Conservation (phyloP, 208 protist species). For the Crithidia fasciculata region DNA sequence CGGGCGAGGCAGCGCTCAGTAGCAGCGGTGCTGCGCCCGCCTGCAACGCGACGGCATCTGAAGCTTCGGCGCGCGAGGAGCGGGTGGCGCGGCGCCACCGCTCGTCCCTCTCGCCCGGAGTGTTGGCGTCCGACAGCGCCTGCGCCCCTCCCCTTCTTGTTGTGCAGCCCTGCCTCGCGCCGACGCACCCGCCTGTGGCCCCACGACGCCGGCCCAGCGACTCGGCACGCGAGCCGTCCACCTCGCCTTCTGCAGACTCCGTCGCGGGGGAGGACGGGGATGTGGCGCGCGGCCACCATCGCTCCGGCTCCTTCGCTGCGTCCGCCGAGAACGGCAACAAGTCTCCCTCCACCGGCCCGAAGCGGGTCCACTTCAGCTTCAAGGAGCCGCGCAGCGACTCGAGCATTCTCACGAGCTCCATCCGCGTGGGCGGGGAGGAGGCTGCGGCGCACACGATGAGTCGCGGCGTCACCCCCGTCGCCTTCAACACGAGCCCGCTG, state of each 20-base stretch:
- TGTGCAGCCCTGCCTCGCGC: neutral
- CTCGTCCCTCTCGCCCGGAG: neutral
- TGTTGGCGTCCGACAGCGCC: neutral
- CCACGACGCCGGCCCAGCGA: neutral
- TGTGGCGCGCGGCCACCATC: neutral
- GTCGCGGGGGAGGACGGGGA: neutral
- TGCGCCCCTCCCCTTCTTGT: neutral
- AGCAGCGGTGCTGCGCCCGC: neutral
- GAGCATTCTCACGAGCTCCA: neutral
- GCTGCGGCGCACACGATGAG: neutral
- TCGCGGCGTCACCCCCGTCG: neutral
- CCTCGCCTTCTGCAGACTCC: constrained; percentile 7
- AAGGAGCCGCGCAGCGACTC: neutral
- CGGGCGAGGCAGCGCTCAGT: neutral
- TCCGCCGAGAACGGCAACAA: neutral
- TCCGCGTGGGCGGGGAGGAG: neutral
- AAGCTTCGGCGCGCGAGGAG: constrained; percentile 2
- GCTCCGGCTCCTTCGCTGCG: neutral
- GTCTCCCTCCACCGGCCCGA: neutral
- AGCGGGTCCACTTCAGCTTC: constrained; percentile 18
- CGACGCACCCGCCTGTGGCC: neutral
- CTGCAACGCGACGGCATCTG: neutral
- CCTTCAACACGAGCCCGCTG: constrained; percentile 13
- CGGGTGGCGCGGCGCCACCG: neutral
- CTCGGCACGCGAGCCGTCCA: constrained; percentile 1